Evolutionary conservation across 2,329 filamentous ascomycete species (phyloP), one percentile per base, ranked within the genome.

Genomic region (Truncatella angustata): DNA sequence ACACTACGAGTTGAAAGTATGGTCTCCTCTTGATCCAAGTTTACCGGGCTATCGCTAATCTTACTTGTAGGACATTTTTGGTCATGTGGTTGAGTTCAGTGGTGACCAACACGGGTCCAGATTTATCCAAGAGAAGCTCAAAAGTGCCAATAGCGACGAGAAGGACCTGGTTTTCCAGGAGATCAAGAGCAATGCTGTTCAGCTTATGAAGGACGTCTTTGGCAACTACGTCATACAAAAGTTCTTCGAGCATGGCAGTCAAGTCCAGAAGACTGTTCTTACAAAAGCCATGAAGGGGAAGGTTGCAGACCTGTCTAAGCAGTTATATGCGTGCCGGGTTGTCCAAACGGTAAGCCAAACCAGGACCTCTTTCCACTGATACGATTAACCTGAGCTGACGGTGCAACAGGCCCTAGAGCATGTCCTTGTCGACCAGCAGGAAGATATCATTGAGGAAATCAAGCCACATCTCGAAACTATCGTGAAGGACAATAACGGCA

Each of bases 151-250:
- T 66, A 96, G 91, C 63, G 94, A 97, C 55, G 93, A 97, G 65
- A 97, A 97, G 71, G 90, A 96, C 28, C 86, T 86, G 51, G 82
- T 97, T 1, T 97, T 97, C 74, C 78, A 80, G 1, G 94, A 97
- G 69, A 91, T 99, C 42, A 82, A 89, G 60, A 82, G 85, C 1
- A 94, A 99, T 59, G 85, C 88, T 1, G 71, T 96, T 26, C 91
- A 93, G 64, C 75, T 99, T 44, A 97, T 96, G 91, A 93, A 87
- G 42, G 94, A 97, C 67, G 87, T 97, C 0, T 99, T 97, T 65
- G 94, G 94, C 50, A 99, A 99, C 69, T 99, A 97, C 65, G 94
- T 99, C 32, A 92, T 97, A 35, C 94, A 99, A 65, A 97, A 97
- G 68, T 86, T 97, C 66, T 97, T 97, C 56, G 93, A 97, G 67